These are phyloP conservation scores for Hypoxylon crocopeplum DNA, from an alignment of 495 filamentous ascomycete genomes.

Conservation along the genomic window DNA sequence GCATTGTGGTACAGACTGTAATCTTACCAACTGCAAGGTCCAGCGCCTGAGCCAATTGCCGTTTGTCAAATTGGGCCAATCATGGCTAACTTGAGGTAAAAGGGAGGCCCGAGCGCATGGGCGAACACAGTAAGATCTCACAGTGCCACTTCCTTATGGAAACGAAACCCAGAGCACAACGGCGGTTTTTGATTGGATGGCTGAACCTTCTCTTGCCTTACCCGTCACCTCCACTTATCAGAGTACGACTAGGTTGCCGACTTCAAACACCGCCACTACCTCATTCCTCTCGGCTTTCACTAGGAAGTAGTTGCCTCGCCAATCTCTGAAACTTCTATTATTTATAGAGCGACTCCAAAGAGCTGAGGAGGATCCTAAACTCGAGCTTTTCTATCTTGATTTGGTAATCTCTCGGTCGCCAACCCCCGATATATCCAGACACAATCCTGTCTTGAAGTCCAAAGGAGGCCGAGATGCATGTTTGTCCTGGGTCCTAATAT, in stretches of 20 bases:
- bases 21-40: not conserved
- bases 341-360: too few relatives aligned
- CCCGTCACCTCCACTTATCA: conserved; percentile 1
- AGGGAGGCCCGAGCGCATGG: conserved; percentile 15
- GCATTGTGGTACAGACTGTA: not conserved
- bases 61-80: conserved; percentile 8
- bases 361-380: too few relatives aligned
- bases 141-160: conserved; percentile 11
- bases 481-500: not conserved
- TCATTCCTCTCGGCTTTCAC: too few relatives aligned
- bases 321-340: not conserved
- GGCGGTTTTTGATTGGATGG: conserved; percentile 18
- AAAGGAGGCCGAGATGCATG: conserved; percentile 11
- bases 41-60: conserved; percentile 6
- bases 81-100: conserved; percentile 1
- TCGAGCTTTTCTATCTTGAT: too few relatives aligned
- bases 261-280: conserved; percentile 1
- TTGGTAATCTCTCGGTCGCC: too few relatives aligned
- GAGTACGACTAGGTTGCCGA: not conserved
- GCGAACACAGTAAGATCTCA: conserved; percentile 20
- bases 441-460: not conserved
- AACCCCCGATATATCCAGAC: not conserved
- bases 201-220: conserved; percentile 12
- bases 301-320: not conserved
- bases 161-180: not conserved